A percentile compares a stretch with the other conserved stretches of the same genome.
These are phyloP conservation scores for Aspergillus nomiae DNA, from an alignment of 2,329 filamentous ascomycete species.

Conservation along the genomic window DNA sequence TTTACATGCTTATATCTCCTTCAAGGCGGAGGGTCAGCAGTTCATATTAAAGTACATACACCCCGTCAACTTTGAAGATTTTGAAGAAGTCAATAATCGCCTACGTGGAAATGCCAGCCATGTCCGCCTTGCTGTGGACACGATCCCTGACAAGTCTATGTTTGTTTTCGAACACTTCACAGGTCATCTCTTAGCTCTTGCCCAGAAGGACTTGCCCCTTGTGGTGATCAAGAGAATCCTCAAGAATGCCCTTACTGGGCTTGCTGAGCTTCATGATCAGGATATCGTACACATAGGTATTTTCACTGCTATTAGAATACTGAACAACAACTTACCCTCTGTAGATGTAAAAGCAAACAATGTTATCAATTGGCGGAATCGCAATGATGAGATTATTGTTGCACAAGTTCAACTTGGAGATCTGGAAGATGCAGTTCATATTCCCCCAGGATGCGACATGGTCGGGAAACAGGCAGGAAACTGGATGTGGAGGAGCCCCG, in stretches of 20 bases:
- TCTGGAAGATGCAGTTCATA: slow-evolving; percentile 10
- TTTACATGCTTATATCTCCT: slow-evolving; percentile 1
- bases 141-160: slow-evolving; percentile 47
- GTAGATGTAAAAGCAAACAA: slow-evolving; percentile 11
- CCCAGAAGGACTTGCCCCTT: slow-evolving; percentile 43
- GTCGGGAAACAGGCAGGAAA: slow-evolving; percentile 27
- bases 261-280: slow-evolving; percentile 39
- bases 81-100: slow-evolving; percentile 15
- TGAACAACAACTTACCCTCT: neutral
- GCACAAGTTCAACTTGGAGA: slow-evolving; percentile 10
- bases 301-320: neutral
- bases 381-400: neutral
- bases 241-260: slow-evolving; percentile 43
- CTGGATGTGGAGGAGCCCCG: slow-evolving; percentile 39
- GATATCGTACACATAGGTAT: slow-evolving; percentile 37
- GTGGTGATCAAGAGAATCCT: slow-evolving; percentile 45
- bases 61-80: slow-evolving; percentile 8
- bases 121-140: slow-evolving; percentile 44
- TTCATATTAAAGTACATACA: slow-evolving; percentile 15
- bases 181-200: slow-evolving; percentile 47
- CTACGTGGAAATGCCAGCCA: slow-evolving; percentile 22
- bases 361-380: slow-evolving; percentile 6
- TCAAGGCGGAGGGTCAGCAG: neutral
- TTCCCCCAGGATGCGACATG: slow-evolving; percentile 10
- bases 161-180: slow-evolving; percentile 50